Evolutionary conservation across 2,329 filamentous ascomycete species (phyloP), one percentile per base, ranked within the genome.

Genomic region (Neopestalotiopsis sp.): DNA sequence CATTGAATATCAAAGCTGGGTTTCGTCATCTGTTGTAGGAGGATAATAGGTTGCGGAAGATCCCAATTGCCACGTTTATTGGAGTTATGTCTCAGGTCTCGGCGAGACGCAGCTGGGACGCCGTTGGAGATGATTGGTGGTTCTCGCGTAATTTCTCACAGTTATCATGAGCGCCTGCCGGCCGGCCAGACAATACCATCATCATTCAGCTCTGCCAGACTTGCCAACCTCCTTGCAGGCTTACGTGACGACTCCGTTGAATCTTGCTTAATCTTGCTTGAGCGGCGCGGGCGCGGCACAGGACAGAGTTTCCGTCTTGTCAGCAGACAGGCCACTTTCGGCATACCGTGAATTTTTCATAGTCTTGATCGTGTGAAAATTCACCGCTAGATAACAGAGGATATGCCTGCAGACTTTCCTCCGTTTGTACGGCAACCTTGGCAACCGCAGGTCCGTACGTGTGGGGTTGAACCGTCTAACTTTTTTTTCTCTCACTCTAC

Each of bases 361-460:
- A 10, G 30, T 59, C 57, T 59, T 28, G 13, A 59, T 59, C 57
- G 57, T n/a, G 30, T 30, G 20, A 34, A 34, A 34, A 59, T 30
- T 59, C 24, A 59, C 24, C 24, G 24, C 30, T 24, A 14, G 30
- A 34, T 28, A 59, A 28, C 57, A 59, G 24, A 59, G 30, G 30
- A 59, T 17, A 53, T 53, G 45, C 20, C n/a, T 64, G 61, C 61
- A 64, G 40, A 64, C 3, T 38, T 38, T 64, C 61, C 40, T 64
- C n/a, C 28, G 61, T 64, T 28, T 49, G 61, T 24, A 64, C 61
- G 61, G 61, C 61, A 64, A 64, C 61, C 61, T 38, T 4, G 61
- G 61, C 61, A 64, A 64, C 61, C 61, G 61, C 7, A 20, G 17
- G 40, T 40, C 42, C 30, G 34, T 62, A 53, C 45, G 61, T 64